Conservation (phyloP, 2,329 filamentous ascomycete genomes). For the Canariomyces notabilis region DNA sequence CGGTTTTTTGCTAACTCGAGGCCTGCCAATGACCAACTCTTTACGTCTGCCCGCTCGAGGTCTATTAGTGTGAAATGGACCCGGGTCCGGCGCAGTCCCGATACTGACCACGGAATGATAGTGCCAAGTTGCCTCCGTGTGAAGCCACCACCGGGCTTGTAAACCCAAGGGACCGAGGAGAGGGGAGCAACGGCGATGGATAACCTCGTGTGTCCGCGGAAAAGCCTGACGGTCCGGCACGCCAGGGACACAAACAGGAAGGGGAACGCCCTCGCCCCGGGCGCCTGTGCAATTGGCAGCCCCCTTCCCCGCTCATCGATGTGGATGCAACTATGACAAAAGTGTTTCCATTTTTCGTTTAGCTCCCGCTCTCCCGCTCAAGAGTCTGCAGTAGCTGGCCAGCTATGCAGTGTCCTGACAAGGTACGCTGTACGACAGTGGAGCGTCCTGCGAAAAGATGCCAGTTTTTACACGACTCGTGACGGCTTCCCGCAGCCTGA, state of each 20-base stretch:
- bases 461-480: slow-evolving; percentile 13
- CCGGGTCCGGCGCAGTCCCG: neutral
- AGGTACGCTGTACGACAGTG: slow-evolving; percentile 9
- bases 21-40: slow-evolving; percentile 4
- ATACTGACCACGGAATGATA: neutral
- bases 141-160: slow-evolving; percentile 3
- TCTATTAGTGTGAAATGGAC: neutral
- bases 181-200: neutral
- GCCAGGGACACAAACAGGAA: neutral
- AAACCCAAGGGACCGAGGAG: neutral
- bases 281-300: no score
- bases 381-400: slow-evolving; percentile 1
- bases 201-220: slow-evolving; percentile 1
- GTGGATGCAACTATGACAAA: slow-evolving; percentile 15
- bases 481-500: slow-evolving; percentile 16
- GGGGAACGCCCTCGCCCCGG: neutral
- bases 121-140: neutral
- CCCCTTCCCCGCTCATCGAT: slow-evolving; percentile 12
- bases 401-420: neutral
- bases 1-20: neutral
- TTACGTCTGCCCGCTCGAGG: neutral
- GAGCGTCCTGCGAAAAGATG: slow-evolving; percentile 3
- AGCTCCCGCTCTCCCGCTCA: slow-evolving; percentile 15
- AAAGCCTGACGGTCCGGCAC: neutral
- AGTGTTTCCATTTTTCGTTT: slow-evolving; percentile 14